Evolutionary conservation across 495 filamentous ascomycete genomes (phyloP).

Genomic region (Hamigera avellanea): DNA sequence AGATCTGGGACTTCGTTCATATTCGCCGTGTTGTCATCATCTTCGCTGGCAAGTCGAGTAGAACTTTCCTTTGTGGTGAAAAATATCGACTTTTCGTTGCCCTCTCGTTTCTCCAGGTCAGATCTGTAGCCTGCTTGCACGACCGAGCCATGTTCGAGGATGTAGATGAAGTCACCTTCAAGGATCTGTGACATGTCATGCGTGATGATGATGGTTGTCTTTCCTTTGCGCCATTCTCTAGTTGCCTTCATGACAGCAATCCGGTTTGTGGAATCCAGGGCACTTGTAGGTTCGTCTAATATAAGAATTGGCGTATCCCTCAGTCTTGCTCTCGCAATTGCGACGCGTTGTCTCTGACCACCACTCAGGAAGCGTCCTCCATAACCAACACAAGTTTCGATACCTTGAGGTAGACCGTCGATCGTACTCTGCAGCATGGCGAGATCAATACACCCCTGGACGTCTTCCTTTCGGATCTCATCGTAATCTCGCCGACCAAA

Average conservation of each 20-base stretch:
- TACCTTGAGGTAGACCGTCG: conserved; percentile 55
- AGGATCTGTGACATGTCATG: conserved; percentile 79
- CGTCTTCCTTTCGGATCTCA: conserved; percentile 37
- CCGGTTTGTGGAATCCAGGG: conserved; percentile 65
- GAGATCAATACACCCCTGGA: conserved; percentile 43
- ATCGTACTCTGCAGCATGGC: conserved; percentile 66
- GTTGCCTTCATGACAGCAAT: conserved; percentile 58
- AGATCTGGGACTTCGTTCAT: background rate
- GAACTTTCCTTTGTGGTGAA: background rate
- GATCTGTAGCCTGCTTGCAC: conserved; percentile 55
- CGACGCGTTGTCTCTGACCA: conserved; percentile 68
- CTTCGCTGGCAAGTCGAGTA: background rate
- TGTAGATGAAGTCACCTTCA: conserved; percentile 65
- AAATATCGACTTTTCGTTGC: conserved; percentile 11
- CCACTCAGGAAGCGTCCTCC: conserved; percentile 68
- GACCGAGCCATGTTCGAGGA: conserved; percentile 60
- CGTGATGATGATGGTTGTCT: conserved; percentile 80
- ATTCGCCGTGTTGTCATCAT: background rate
- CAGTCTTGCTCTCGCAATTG: conserved; percentile 68
- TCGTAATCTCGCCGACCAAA: conserved; percentile 48
- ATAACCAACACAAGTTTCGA: conserved; percentile 61
- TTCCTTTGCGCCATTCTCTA: conserved; percentile 54
- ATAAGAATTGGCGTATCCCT: conserved; percentile 73
- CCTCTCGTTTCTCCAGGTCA: conserved; percentile 24
- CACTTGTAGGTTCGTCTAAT: conserved; percentile 75